Percentiles rank a stretch among this genome's conserved stretches.
These are phyloP conservation scores for Daphne laureola DNA, from an alignment of 441 rosid genomes.

Conservation along the genomic window DNA sequence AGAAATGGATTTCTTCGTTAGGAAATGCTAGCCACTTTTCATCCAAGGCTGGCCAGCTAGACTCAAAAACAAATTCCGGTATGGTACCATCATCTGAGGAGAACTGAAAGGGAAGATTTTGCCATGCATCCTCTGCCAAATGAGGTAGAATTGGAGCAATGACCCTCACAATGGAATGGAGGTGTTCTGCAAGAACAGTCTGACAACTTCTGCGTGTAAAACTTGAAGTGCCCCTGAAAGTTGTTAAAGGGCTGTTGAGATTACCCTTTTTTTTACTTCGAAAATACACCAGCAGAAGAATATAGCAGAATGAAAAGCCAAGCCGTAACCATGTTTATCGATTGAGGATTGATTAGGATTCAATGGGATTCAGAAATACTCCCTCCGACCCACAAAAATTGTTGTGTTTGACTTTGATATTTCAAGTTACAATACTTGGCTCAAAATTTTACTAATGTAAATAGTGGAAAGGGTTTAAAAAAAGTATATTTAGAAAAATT, in stretches of 20 bases:
- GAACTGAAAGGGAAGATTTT: conserved; percentile 72
- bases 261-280: conserved; percentile 8
- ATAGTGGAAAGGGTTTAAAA: too few relatives aligned
- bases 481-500: too few relatives aligned
- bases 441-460: too few relatives aligned
- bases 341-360: too few relatives aligned
- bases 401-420: too few relatives aligned
- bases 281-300: not conserved
- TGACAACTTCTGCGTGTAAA: conserved; percentile 95
- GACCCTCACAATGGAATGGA: conserved; percentile 69
- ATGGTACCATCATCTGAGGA: conserved; percentile 46
- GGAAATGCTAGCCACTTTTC: conserved; percentile 65
- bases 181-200: conserved; percentile 90
- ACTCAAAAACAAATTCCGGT: conserved; percentile 74
- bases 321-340: too few relatives aligned
- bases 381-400: too few relatives aligned
- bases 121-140: conserved; percentile 96
- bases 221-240: conserved; percentile 62
- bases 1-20: conserved; percentile 54
- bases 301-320: too few relatives aligned
- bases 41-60: conserved; percentile 76
- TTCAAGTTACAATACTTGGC: too few relatives aligned
- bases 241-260: not conserved
- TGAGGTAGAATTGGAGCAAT: conserved; percentile 94
- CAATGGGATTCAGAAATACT: too few relatives aligned